A percentile compares a stretch with the other conserved stretches of the same genome.
Conservation (phyloP, 805 yeast species). For the Metschnikowia peoriensis region DNA sequence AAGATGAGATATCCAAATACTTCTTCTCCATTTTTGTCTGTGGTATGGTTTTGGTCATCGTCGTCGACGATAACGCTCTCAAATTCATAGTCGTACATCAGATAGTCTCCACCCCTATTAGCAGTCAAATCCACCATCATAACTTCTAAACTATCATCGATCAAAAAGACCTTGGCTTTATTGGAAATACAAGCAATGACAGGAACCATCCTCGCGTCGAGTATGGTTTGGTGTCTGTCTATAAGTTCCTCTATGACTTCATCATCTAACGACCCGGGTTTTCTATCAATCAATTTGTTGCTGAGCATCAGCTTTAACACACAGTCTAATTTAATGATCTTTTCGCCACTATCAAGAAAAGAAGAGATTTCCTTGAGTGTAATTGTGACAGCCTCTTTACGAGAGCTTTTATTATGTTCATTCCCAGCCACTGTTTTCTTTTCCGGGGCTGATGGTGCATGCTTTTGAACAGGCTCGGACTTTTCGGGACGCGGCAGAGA, state of each 20-base stretch:
- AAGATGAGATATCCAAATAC: conserved; percentile 62
- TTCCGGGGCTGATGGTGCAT: background rate
- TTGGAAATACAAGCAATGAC: conserved; percentile 41
- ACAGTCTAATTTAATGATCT: conserved; percentile 40
- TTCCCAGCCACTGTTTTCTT: background rate
- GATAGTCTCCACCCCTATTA: conserved; percentile 42
- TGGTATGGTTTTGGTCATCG: conserved; percentile 8
- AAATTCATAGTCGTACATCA: conserved; percentile 80
- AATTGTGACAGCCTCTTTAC: conserved; percentile 15
- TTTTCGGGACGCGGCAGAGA: background rate
- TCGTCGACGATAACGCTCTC: conserved; percentile 29
- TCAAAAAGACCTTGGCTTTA: conserved; percentile 40
- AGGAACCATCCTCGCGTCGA: conserved; percentile 24
- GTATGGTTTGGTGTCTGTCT: conserved; percentile 18
- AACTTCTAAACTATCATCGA: conserved; percentile 28
- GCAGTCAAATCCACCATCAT: conserved; percentile 42
- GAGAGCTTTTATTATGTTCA: background rate
- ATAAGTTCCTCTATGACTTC: conserved; percentile 32
- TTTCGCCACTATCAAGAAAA: conserved; percentile 33
- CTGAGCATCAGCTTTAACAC: conserved; percentile 37
- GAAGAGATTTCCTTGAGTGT: conserved; percentile 34
- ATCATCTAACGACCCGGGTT: conserved; percentile 23
- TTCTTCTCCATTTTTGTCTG: conserved; percentile 31
- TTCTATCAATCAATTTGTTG: conserved; percentile 23
- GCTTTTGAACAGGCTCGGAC: background rate